Evolutionary conservation across 2,329 filamentous ascomycete genomes (phyloP), one percentile per base, ranked within the genome.

Genomic region (Pseudocercospora ulei): DNA sequence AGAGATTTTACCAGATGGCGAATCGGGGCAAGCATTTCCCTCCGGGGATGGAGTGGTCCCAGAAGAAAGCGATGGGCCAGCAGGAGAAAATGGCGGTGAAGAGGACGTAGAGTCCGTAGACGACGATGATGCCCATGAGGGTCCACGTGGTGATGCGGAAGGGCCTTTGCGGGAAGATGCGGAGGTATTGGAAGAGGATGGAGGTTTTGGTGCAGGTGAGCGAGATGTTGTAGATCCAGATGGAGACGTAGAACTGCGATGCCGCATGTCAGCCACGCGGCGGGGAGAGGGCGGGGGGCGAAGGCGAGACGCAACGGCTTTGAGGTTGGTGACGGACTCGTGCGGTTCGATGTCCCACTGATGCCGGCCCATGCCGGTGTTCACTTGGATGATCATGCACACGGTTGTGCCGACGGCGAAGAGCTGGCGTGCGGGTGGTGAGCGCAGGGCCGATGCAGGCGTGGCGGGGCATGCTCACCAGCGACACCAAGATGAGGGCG

Each of bases 161-260:
- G 8, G 48, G 49, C 8, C 50, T 54, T 4, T 61, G 62, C 5
- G 60, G 61, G 38, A 70, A 70, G 17, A 70, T 61, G n/a, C 64
- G 63, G 11, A 65, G 59, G 43, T 69, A 70, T 44, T 69, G 67
- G 37, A 69, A 55, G 3, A 69, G 51, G 23, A 70, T 68, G 0
- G 65, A 66, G 5, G 62, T 55, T 51, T 69, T 69, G 17, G 62
- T 63, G 39, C 57, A 59, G 11, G 52, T 55, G 20, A 63, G 46
- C 4, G 56, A 58, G 12, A 60, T 43, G 38, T 64, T 62, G 50
- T 64, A 64, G 13, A 62, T 59, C 43, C 43, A 48, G 8, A 41
- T 41, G 1, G 47, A 44, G 8, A 44, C 44, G 33, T 44, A 49
- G 38, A 49, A 47, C 47, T 49, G 31, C 12, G 6, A 4, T 49